Evolutionary conservation across 306 rosid genomes (phyloP).

Genomic region (Castanea sativa): DNA sequence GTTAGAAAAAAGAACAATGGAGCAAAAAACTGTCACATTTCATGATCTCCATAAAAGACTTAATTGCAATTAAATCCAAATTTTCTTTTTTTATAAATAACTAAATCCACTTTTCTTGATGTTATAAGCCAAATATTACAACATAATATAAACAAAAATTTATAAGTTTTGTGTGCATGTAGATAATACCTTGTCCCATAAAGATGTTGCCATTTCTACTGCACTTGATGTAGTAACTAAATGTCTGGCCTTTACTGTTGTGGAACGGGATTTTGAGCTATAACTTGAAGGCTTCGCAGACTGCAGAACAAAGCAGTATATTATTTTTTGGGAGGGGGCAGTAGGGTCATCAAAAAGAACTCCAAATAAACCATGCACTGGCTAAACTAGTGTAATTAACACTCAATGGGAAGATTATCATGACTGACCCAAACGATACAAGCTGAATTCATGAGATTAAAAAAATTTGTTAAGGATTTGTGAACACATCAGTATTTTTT

Average conservation of each 20-base stretch:
- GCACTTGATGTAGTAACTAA: constrained; percentile 35
- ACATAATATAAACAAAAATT: neutral
- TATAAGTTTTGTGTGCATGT: neutral
- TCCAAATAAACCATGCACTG: too few species aligned
- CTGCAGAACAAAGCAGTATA: constrained; percentile 38
- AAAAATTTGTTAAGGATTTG: too few species aligned
- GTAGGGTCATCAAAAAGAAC: too few species aligned
- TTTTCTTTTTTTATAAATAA: too few species aligned
- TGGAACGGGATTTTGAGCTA: constrained; percentile 57
- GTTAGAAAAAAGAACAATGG: constrained; percentile 19
- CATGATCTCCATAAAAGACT: neutral
- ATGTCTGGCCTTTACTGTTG: constrained; percentile 51
- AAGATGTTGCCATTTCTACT: constrained; percentile 31
- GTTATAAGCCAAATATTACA: neutral
- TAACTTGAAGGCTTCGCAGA: constrained; percentile 52
- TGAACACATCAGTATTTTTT: too few species aligned
- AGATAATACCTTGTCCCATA: constrained; percentile 71
- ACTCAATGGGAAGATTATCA: neutral
- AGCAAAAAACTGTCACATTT: neutral
- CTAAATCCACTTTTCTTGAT: neutral
- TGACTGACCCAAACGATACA: neutral
- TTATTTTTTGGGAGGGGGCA: neutral
- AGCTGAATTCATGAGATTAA: neutral
- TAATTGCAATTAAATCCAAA: neutral
- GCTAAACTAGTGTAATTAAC: neutral